Evolutionary conservation across 345 rosid species (phyloP), one percentile per base, ranked within the genome.

Genomic region (Populus alba): DNA sequence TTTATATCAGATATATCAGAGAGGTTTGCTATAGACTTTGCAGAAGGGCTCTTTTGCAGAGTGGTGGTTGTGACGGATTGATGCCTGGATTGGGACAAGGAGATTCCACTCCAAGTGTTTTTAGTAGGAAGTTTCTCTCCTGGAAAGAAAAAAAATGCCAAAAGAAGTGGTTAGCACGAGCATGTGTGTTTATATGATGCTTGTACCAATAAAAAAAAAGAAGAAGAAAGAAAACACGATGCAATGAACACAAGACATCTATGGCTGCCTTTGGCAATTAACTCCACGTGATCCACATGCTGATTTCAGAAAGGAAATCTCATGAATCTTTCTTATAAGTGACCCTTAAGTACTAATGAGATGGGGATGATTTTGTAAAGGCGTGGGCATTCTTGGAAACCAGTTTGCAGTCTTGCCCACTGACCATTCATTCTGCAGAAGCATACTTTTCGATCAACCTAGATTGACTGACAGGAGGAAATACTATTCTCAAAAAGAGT

Each of bases 11-110:
- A 79, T 68, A 82, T 68, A 75, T 85, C 71, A 81, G 71, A 80
- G 80, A 79, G 57, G 79, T 72, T 73, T 66, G 70, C 90, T 76
- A 95, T 85, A 95, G 88, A 84, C 98, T 93, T 75, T 90, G 95
- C 41, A 95, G 98, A 81, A 95, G 98, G 83, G 91, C 96, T 84
- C 99, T 84, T 91, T 90, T 93, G 96, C 99, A 95, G 81, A 92
- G 87, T 9, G 99, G 99, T 81, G 96, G 95, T 81, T 87, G 91
- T 62, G 86, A 80, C 76, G 86, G 84, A 88, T 86, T 91, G 72
- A 83, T 81, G 81, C 81, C 86, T 72, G 90, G 91, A 83, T 79
- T 83, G 70, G 90, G 85, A 55, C 84, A 85, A 75, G 92, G 92
- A 65, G 98, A 91, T 80, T 92, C 99, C n/a, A 87, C 87, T 83